Evolutionary conservation across 2,329 filamentous ascomycete species (phyloP).

Genomic region (Dactylonectria macrodidyma): DNA sequence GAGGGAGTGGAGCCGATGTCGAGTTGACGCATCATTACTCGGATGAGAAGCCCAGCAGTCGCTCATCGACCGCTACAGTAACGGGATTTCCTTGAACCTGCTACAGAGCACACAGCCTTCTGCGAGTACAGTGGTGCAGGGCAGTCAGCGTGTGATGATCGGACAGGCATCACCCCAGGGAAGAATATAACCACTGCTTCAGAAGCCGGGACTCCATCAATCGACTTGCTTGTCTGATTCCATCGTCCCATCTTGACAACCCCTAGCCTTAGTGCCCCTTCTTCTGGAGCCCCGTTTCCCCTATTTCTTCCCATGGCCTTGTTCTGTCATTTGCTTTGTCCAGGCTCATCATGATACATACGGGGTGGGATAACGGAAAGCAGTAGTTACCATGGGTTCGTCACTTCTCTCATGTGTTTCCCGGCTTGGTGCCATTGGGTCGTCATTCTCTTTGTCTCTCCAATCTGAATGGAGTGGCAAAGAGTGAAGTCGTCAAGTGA

Average conservation of each 20-base stretch:
- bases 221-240: slow-evolving; percentile 22
- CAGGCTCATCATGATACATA: neutral
- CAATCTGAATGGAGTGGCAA: neutral
- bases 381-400: neutral
- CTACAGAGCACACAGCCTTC: neutral
- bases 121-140: neutral
- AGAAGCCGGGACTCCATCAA: slow-evolving; percentile 8
- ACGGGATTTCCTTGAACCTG: neutral
- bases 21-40: neutral
- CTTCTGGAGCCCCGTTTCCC: slow-evolving; percentile 7
- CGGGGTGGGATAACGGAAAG: neutral
- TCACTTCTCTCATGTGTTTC: neutral
- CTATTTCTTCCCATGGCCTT: slow-evolving; percentile 6
- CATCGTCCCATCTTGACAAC: slow-evolving; percentile 31
- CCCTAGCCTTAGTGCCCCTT: slow-evolving; percentile 20
- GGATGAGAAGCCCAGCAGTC: neutral
- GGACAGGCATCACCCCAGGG: slow-evolving; percentile 26
- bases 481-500: slow-evolving; percentile 1
- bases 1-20: neutral
- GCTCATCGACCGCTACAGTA: too few relatives aligned
- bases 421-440: neutral
- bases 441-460: neutral
- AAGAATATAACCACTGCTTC: neutral
- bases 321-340: slow-evolving; percentile 2
- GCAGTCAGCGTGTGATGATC: neutral